Evolutionary conservation across 2,329 filamentous ascomycete species (phyloP).

Genomic region (Colletotrichum caudatum): DNA sequence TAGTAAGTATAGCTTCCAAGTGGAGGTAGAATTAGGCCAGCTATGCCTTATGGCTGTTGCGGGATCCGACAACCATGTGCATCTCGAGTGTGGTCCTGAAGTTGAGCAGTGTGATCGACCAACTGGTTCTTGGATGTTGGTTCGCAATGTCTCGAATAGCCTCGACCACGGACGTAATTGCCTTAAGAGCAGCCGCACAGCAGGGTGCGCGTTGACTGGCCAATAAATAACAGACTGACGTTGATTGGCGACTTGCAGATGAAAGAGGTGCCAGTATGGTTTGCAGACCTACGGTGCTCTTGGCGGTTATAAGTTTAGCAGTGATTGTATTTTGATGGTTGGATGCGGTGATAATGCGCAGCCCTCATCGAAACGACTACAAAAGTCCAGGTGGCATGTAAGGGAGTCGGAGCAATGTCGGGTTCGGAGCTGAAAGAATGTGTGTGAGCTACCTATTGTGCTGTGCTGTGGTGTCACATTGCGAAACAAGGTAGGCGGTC

Average conservation of each 20-base stretch:
- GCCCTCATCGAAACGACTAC: not conserved
- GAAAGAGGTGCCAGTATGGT: not conserved
- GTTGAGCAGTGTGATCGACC: not conserved
- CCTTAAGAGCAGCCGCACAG: not conserved
- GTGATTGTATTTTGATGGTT: not conserved
- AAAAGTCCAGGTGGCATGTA: constrained; percentile 27
- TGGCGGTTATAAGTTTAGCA: not conserved
- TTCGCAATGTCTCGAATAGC: not conserved
- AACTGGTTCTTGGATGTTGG: not conserved
- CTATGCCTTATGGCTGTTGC: constrained; percentile 33
- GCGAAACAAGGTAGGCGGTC: not conserved
- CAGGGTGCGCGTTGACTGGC: not conserved
- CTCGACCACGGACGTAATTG: not conserved
- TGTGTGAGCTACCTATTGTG: not conserved
- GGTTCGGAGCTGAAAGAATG: not conserved
- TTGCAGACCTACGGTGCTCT: not conserved
- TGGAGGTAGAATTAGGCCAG: not conserved
- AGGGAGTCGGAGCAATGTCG: constrained; percentile 33
- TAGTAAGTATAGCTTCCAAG: constrained; percentile 48
- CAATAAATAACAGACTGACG: not conserved
- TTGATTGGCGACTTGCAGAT: not conserved
- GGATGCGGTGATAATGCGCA: not conserved
- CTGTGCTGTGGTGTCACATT: not conserved
- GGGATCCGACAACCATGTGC: constrained; percentile 18
- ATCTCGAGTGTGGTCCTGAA: constrained; percentile 20